Evolutionary conservation across 2,329 filamentous ascomycete species (phyloP).

Genomic region (Neospermospora avenae): DNA sequence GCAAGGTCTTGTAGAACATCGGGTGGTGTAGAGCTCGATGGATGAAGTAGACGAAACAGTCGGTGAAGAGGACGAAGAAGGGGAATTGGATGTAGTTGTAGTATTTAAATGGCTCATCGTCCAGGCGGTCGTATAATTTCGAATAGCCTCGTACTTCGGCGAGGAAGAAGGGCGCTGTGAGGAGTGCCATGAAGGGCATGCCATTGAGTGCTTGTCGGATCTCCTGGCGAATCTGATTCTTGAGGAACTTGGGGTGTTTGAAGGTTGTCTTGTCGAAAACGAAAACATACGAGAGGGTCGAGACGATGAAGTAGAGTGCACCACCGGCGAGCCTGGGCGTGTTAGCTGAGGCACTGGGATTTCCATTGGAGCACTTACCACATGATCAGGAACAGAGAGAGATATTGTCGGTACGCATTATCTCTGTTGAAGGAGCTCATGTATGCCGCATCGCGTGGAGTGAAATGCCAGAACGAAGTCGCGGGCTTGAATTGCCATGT

Average conservation of each 20-base stretch:
- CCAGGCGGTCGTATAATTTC: conserved; percentile 80
- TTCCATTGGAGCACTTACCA: conserved; percentile 57
- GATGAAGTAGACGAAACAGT: conserved; percentile 88
- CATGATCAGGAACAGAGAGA: conserved; percentile 78
- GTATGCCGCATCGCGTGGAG: conserved; percentile 74
- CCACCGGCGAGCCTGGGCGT: conserved; percentile 74
- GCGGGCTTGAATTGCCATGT: conserved; percentile 70
- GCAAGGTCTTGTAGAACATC: conserved; percentile 76
- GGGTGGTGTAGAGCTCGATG: conserved; percentile 84
- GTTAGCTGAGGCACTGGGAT: neutral
- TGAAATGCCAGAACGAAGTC: conserved; percentile 63
- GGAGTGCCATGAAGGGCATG: conserved; percentile 78
- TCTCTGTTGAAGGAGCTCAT: conserved; percentile 75
- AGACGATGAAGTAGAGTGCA: conserved; percentile 79
- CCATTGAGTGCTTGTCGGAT: conserved; percentile 74
- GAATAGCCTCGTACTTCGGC: conserved; percentile 79
- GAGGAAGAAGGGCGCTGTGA: conserved; percentile 80
- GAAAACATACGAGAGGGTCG: conserved; percentile 79
- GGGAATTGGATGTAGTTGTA: conserved; percentile 85
- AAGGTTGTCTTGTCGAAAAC: conserved; percentile 89
- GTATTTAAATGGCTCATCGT: conserved; percentile 70
- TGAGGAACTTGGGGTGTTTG: conserved; percentile 89
- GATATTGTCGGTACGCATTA: conserved; percentile 69
- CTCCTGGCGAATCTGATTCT: conserved; percentile 85
- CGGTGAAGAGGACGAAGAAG: conserved; percentile 82